Evolutionary conservation across 495 filamentous ascomycete genomes (phyloP), one percentile per base, ranked within the genome.

Genomic region (Hypoxylon trugodes): DNA sequence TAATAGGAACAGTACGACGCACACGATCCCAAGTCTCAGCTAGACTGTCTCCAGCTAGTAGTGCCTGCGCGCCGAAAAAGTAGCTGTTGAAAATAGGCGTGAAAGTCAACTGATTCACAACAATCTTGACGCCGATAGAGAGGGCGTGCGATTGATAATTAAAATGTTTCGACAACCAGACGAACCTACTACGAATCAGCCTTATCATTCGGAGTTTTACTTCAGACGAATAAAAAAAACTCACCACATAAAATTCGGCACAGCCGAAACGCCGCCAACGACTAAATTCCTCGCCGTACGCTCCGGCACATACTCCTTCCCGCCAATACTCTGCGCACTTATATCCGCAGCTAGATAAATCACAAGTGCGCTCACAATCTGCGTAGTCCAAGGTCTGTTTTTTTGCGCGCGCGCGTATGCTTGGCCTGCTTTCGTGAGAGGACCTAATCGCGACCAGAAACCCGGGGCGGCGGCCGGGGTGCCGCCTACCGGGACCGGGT

Each of bases 31-130:
- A 84, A 4, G 87, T 85, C 59, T 90, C 87, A 22, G 77, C 73
- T 0, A 86, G 61, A 2, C 79, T 79, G 4, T 87, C 87, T 62
- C 85, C 73, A 76, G 85, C 68, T 76, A 85, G 63, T 71, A 89
- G 64, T 12, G 82, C 82, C 70, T 97, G 93, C 78, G 93, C 82
- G 45, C 89, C 87, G 79, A 97, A 97, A 81, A 97, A 97, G 74
- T 95, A 96, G 21, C 81, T 86, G 72, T 93, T 96, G 81, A 97
- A 96, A 24, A 92, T 69, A 0, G 93, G 92, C 7, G 93, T 91
- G 76, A 96, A 97, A 69, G 84, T 78, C 2, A 84, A 71, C 72
- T 97, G 93, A 74, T 94, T 96, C 4, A 97, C 83, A 33, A 82
- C 68, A 41, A 97, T 90, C 72, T 96, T 93, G 7, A 86, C 86